Conservation (phyloP, 352 stramenopile species). For the Chrysophaeum taylorii region DNA sequence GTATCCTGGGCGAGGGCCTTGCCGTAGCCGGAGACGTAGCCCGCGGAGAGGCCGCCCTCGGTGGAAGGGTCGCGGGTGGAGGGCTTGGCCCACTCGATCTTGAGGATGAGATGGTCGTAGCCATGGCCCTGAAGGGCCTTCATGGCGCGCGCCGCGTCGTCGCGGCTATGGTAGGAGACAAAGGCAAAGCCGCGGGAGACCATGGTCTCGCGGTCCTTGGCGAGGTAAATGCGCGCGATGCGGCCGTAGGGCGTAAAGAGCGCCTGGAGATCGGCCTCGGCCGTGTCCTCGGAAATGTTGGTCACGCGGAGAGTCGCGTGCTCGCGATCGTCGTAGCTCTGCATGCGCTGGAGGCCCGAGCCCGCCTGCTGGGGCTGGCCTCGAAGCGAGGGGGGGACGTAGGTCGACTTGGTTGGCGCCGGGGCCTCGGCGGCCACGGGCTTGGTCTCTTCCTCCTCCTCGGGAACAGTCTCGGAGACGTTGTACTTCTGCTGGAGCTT, state of each 20-base stretch:
- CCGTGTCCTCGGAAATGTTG: constrained; percentile 96
- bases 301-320: constrained; percentile 88
- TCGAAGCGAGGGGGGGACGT: constrained; percentile 48
- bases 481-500: constrained; percentile 54
- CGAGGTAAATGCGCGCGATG: constrained; percentile 91
- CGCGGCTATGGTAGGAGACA: constrained; percentile 89
- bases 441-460: constrained; percentile 21
- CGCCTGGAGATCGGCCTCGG: constrained; percentile 93
- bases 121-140: constrained; percentile 90
- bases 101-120: constrained; percentile 99
- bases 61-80: constrained; percentile 45
- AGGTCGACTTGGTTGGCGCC: constrained; percentile 35
- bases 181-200: constrained; percentile 94
- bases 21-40: constrained; percentile 60
- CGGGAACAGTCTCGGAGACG: constrained; percentile 15
- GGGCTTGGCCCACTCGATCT: constrained; percentile 98
- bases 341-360: constrained; percentile 26
- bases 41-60: constrained; percentile 24
- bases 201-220: constrained; percentile 95
- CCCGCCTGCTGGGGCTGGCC: constrained; percentile 21
- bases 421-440: constrained; percentile 25
- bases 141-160: constrained; percentile 89
- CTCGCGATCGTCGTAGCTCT: constrained; percentile 35
- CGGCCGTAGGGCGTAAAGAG: constrained; percentile 92
- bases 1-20: constrained; percentile 69